phyloP scores from a whole-genome alignment of 2,329 filamentous ascomycete species.

The Hypoxylon sp. region DNA sequence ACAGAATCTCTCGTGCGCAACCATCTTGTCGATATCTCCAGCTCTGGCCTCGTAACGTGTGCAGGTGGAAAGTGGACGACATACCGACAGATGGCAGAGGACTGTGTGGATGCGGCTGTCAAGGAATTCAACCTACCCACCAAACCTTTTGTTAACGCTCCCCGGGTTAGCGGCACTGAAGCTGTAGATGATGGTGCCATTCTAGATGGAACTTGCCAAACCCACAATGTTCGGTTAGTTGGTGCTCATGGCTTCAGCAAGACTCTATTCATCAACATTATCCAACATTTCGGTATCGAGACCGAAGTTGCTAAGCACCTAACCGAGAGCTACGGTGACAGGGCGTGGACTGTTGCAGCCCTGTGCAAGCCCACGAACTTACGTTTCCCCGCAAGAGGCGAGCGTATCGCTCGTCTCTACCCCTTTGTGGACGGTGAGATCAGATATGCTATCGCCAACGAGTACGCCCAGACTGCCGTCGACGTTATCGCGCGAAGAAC shows the following conservation, averaged over 20 bases:
- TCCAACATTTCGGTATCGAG: conserved; percentile 93
- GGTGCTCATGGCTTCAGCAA: conserved; percentile 91
- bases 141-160: conserved; percentile 70
- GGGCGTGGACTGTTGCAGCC: conserved; percentile 90
- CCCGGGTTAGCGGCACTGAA: conserved; percentile 78
- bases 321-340: conserved; percentile 88
- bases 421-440: conserved; percentile 95
- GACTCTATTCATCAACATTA: conserved; percentile 92
- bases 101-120: conserved; percentile 86
- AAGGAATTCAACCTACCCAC: conserved; percentile 75
- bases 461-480: conserved; percentile 92
- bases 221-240: conserved; percentile 83
- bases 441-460: conserved; percentile 87
- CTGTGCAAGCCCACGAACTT: conserved; percentile 82
- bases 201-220: conserved; percentile 79
- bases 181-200: conserved; percentile 78
- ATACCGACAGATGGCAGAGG: conserved; percentile 93
- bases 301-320: conserved; percentile 93
- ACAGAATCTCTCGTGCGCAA: conserved; percentile 91
- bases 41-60: conserved; percentile 85
- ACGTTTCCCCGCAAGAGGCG: conserved; percentile 86
- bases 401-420: conserved; percentile 84
- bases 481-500: conserved; percentile 90
- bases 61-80: conserved; percentile 95
- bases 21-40: conserved; percentile 85